These are phyloP conservation scores for Lasiodiplodia sp. DNA, from an alignment of 2,329 filamentous ascomycete species.

Conservation along the genomic window DNA sequence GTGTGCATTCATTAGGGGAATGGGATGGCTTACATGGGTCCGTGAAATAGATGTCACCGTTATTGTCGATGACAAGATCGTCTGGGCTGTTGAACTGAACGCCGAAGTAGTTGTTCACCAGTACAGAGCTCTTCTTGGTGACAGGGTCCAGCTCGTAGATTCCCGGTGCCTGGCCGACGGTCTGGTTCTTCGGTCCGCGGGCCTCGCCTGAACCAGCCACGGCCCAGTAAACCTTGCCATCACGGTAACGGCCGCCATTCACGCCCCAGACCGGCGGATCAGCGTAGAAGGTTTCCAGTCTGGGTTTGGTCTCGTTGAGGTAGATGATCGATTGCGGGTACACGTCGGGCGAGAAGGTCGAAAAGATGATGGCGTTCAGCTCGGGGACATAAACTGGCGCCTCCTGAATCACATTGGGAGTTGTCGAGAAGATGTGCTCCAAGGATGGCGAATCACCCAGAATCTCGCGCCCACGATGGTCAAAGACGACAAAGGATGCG, in stretches of 20 bases:
- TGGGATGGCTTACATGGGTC: not conserved
- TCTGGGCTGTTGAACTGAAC: slow-evolving; percentile 12
- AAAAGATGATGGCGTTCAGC: slow-evolving; percentile 27
- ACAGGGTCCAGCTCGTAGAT: slow-evolving; percentile 17
- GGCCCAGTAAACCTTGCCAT: slow-evolving; percentile 20
- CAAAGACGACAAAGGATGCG: slow-evolving; percentile 39
- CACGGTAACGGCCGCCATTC: slow-evolving; percentile 7
- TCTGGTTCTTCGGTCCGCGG: not conserved
- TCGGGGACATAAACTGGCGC: slow-evolving; percentile 32
- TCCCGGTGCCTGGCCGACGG: slow-evolving; percentile 1
- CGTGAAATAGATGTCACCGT: slow-evolving; percentile 26
- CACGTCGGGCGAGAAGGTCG: slow-evolving; percentile 10
- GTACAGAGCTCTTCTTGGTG: not conserved
- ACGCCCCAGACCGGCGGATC: slow-evolving; percentile 3
- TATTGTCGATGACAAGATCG: slow-evolving; percentile 18
- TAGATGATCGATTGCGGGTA: slow-evolving; percentile 18
- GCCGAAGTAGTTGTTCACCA: slow-evolving; percentile 29
- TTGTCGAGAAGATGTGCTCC: slow-evolving; percentile 33
- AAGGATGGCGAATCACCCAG: slow-evolving; percentile 35
- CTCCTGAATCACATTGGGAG: slow-evolving; percentile 25
- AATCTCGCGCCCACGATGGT: slow-evolving; percentile 34
- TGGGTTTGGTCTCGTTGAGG: not conserved
- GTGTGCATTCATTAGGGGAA: not conserved
- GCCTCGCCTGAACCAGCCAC: not conserved
- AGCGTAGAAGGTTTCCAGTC: not conserved